Base-by-base conservation (phyloP, 2,329 filamentous ascomycete genomes). In the Curvularia hawaiiensis region DNA sequence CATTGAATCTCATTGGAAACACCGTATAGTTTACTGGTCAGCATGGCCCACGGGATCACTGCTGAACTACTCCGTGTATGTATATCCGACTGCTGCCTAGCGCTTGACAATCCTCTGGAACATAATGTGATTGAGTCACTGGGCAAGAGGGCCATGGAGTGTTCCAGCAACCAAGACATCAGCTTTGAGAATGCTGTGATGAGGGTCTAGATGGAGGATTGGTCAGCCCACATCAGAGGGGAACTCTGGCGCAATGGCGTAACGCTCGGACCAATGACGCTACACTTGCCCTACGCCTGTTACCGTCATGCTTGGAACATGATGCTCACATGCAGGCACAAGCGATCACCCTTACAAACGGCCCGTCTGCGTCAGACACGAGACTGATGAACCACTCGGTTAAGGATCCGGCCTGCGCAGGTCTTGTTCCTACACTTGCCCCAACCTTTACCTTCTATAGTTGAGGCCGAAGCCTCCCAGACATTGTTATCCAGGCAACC, bases 381-480 rank as follows among this genome's bases (percentile, higher is more conserved):
- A 53, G 44, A 62, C 63, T 66, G 58, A 64, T 66, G 64, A 49
- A 65, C 64, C 60, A 55, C 58, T 66, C 58, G 56, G 43, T 43
- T 52, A 50, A 49, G 44, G 39, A 46, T 46, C 47, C 44, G 28
- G 52, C 59, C 50, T 52, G 30, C 52, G 39, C 51, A 44, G 45
- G 47, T 30, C 50, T 50, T 18, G 22, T 48, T 38, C 26, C 28
- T 24, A 38, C 30, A 39, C 18, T 20, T 49, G 7, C 38, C 20
- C 43, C 20, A n/a, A 49, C 49, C 26, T 57, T 48, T 52, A 50
- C 33, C 40, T 46, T 56, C 35, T 52, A 54, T 50, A 62, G 59
- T 53, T 64, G 59, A 61, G 50, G 22, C 38, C 47, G 46, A 39
- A 53, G 18, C 43, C 6, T 44, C 8, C 44, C 30, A 50, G 43